Evolutionary conservation across 352 stramenopile species (phyloP), one percentile per base, ranked within the genome.

Genomic region (Blastocystis sp.): DNA sequence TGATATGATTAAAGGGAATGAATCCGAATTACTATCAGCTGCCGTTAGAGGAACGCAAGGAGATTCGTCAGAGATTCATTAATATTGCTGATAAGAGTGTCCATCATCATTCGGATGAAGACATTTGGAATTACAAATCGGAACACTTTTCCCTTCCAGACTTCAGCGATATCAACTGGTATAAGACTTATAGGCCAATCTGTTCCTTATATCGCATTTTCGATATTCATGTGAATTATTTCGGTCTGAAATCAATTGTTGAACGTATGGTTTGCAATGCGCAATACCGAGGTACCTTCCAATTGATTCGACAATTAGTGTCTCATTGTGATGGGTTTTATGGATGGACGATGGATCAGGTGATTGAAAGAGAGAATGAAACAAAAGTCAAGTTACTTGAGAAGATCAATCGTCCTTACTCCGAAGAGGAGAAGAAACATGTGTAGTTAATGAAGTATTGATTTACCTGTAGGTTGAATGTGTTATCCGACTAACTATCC

Each of bases 201-300:
- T 54, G 48, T 17, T 66, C 53, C 44, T 44, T 84, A 13, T 84
- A 84, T 42, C 73, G 73, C 27, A 58, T 84, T 6, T 84, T 84
- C 73, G 73, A 84, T 57, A 84, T 84, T 44, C 66, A 84, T 42
- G 73, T 84, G 42, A 64, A 84, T 30, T 84, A 84, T 37, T 84
- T 84, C 51, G 73, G 73, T 27, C 53, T 84, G 53, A 64, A 84
- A 44, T 69, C 73, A 15, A 37, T 84, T 9, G 73, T 84, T 30
- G 73, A 84, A 35, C 51, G 27, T 22, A 84, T 84, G 73, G 73
- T 84, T 17, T 60, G 48, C 27, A 84, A 68, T 57, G 73, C 73
- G 7, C 73, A 84, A 37, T 84, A 84, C 48, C 66, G 68, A 9
- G 73, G 73, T 19, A 84, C 73, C n/a, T 84, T 84, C 73, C 73